Percentiles rank a stretch among this genome's conserved stretches.
Evolutionary conservation across 441 rosid genomes (phyloP).

Genomic region (Macaranga tanarius): DNA sequence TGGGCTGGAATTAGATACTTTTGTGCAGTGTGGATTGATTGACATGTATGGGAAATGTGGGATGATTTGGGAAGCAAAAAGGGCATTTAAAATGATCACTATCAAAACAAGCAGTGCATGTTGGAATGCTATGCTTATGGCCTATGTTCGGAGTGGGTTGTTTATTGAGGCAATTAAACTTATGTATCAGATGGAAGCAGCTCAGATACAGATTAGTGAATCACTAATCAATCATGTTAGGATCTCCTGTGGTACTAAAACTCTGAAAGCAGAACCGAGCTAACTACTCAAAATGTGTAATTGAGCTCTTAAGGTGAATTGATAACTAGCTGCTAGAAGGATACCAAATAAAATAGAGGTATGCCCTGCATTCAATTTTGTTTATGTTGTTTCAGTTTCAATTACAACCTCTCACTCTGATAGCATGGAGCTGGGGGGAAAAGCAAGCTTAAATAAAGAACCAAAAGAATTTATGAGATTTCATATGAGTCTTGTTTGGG

Average conservation of each 20-base stretch:
- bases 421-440: neutral
- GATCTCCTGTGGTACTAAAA: conserved; percentile 27
- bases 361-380: neutral
- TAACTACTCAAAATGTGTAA: no score
- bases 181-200: conserved; percentile 61
- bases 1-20: conserved; percentile 42
- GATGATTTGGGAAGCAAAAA: conserved; percentile 46
- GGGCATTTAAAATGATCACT: conserved; percentile 35
- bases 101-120: conserved; percentile 32
- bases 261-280: neutral
- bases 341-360: neutral
- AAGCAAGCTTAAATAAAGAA: neutral
- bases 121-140: conserved; percentile 61
- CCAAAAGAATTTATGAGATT: neutral
- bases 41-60: conserved; percentile 65
- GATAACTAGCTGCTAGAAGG: neutral
- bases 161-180: conserved; percentile 38
- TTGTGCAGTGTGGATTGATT: conserved; percentile 49
- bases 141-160: conserved; percentile 10
- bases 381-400: neutral
- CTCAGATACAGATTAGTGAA: conserved; percentile 35
- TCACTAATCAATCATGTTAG: conserved; percentile 31
- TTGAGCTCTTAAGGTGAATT: neutral
- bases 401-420: neutral
- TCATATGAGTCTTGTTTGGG: neutral